phyloP scores from a whole-genome alignment of 306 rosid genomes.

The Quillaja saponaria region DNA sequence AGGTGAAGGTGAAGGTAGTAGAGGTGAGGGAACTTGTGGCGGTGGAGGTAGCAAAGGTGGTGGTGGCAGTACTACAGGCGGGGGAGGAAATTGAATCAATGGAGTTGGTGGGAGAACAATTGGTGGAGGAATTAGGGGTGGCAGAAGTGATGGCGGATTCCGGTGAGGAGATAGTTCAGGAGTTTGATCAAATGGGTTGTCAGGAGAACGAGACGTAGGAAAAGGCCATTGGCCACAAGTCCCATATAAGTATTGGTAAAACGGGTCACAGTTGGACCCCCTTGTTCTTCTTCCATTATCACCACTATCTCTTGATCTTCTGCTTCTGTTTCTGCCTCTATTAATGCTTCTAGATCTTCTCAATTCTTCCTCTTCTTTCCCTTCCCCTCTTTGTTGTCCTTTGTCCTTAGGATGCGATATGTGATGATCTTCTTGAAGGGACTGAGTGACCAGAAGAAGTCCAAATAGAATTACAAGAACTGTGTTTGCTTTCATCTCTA shows the following conservation, averaged over 20 bases:
- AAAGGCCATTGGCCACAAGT: constrained; percentile 83
- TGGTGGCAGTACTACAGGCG: constrained; percentile 26
- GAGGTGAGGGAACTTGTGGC: not conserved
- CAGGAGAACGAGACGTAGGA: constrained; percentile 53
- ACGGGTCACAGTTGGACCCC: constrained; percentile 61
- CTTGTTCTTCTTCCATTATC: constrained; percentile 24
- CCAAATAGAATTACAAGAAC: constrained; percentile 32
- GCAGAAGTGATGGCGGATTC: constrained; percentile 26
- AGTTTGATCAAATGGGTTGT: constrained; percentile 68
- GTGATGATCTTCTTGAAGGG: constrained; percentile 36
- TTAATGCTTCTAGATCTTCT: constrained; percentile 17
- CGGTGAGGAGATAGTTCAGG: constrained; percentile 36
- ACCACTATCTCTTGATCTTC: constrained; percentile 2
- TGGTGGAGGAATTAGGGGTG: constrained; percentile 45
- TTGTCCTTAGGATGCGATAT: not conserved
- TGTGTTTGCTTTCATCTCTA: constrained; percentile 56
- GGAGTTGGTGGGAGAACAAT: constrained; percentile 18
- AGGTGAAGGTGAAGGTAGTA: constrained; percentile 9
- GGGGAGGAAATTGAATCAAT: not conserved
- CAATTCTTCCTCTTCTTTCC: constrained; percentile 38
- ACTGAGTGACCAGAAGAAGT: constrained; percentile 42
- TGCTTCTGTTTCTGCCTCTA: not conserved
- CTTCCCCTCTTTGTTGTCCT: not conserved
- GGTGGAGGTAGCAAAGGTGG: constrained; percentile 17
- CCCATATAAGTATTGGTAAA: constrained; percentile 58